Evolutionary conservation across 2,329 filamentous ascomycete genomes (phyloP).

Genomic region (Lecanicillium sp.): DNA sequence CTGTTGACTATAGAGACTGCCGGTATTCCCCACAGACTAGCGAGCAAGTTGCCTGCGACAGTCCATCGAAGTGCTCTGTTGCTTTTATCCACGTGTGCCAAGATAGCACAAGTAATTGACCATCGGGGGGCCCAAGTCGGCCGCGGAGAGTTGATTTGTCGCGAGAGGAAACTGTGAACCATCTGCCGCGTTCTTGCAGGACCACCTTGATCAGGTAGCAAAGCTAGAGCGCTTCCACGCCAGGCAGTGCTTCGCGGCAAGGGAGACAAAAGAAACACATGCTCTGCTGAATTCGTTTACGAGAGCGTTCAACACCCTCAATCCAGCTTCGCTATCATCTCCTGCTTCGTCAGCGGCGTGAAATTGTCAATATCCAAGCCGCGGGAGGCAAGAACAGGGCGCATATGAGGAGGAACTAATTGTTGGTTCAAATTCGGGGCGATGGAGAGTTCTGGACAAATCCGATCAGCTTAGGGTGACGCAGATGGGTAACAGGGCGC

Average conservation of each 20-base stretch:
- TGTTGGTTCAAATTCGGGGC: slow-evolving; percentile 77
- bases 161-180: no score
- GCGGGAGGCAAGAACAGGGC: slow-evolving; percentile 61
- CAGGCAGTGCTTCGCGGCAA: slow-evolving; percentile 1
- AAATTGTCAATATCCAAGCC: slow-evolving; percentile 93
- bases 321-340: slow-evolving; percentile 97
- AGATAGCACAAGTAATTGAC: no score
- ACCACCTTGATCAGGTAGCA: not conserved
- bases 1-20: no score
- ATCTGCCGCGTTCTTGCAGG: no score
- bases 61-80: no score
- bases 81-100: no score
- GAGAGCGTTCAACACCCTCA: slow-evolving; percentile 41
- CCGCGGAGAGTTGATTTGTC: no score
- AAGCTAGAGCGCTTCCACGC: slow-evolving; percentile 1
- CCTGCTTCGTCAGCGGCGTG: slow-evolving; percentile 80
- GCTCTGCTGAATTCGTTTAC: not conserved
- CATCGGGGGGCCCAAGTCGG: no score
- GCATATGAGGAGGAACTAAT: slow-evolving; percentile 78
- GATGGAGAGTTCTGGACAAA: slow-evolving; percentile 79
- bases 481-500: not conserved
- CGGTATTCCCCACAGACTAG: no score
- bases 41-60: no score
- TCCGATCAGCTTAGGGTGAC: not conserved
- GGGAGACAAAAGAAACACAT: slow-evolving; percentile 3